Evolutionary conservation across 169 alveolate genomes (phyloP), one percentile per base, ranked within the genome.

Genomic region (Cryptosporidium muris): DNA sequence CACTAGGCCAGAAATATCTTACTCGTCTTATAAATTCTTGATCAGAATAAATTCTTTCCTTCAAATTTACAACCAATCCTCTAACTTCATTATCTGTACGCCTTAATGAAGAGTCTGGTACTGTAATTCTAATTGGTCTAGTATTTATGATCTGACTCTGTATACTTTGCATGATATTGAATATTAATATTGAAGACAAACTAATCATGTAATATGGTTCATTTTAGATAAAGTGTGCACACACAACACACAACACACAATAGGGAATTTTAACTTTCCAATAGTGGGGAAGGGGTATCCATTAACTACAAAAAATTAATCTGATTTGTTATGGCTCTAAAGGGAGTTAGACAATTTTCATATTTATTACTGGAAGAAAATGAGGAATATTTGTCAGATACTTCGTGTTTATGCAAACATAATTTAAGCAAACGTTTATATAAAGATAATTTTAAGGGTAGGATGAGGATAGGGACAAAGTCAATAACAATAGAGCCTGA

Each of bases 401-500:
- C 60, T 9, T 58, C 85, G n/a, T 74, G 85, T 47, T 25, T 43
- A 1, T 74, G 74, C 53, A 74, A 36, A 25, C 34, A 62, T 49
- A 47, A 12, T 11, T 43, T 38, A 11, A 38, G 12, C 6, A 51
- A 47, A 14, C n/a, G 67, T 5, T 5, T 45, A 5, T 56, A 9
- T 48, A 68, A 68, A n/a, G 45, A 38, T n/a, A 7, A 3, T 5
- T 74, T 74, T 2, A 90, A 90, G 53, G 95, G 96, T 8, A 81
- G 96, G 52, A 53, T 93, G n/a, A 58, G 96, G 25, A 67, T 93
- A 14, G 94, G 96, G 48, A 91, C 94, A 4, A 93, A 90, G 65
- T 90, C 94, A n/a, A 65, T 93, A 14, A 89, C 92, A 4, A 91
- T 93, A 43, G 96, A 93, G 64, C 95, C 96, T 5, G 92, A 92